These are phyloP conservation scores for Fusarium sp. DNA, from an alignment of 2,329 filamentous ascomycete species.

Conservation along the genomic window DNA sequence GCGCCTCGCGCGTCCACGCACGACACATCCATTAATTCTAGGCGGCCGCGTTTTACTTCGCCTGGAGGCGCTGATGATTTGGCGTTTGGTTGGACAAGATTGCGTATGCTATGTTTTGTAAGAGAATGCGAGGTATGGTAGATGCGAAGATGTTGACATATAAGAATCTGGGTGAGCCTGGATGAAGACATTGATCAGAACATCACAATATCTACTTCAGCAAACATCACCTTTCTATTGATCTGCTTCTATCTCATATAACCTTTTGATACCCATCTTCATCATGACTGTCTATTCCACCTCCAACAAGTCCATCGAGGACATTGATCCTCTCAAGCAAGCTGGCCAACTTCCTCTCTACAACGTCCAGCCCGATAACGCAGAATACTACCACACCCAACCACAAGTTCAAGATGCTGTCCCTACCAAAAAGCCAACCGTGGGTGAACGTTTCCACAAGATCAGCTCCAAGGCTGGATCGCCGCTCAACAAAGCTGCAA, in stretches of 20 bases:
- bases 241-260: background rate
- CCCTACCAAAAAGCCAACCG: conserved; percentile 48
- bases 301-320: conserved; percentile 34
- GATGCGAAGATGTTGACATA: conserved; percentile 13
- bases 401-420: background rate
- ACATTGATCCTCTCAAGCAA: conserved; percentile 42
- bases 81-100: background rate
- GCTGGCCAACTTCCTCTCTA: conserved; percentile 40
- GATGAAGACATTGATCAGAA: background rate
- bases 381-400: conserved; percentile 17
- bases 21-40: conserved; percentile 5
- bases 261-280: background rate
- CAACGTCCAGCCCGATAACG: conserved; percentile 19
- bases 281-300: conserved; percentile 33
- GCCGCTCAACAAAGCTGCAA: conserved; percentile 75
- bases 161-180: conserved; percentile 23
- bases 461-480: conserved; percentile 73
- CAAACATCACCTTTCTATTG: background rate
- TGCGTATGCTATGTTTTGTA: conserved; percentile 20
- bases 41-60: conserved; percentile 24
- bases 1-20: conserved; percentile 22
- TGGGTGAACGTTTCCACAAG: conserved; percentile 72
- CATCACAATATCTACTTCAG: background rate
- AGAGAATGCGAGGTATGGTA: conserved; percentile 29
- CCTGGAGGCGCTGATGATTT: background rate